These are phyloP conservation scores for Pterocarpus santalinus DNA, from an alignment of 306 rosid genomes.

Conservation along the genomic window DNA sequence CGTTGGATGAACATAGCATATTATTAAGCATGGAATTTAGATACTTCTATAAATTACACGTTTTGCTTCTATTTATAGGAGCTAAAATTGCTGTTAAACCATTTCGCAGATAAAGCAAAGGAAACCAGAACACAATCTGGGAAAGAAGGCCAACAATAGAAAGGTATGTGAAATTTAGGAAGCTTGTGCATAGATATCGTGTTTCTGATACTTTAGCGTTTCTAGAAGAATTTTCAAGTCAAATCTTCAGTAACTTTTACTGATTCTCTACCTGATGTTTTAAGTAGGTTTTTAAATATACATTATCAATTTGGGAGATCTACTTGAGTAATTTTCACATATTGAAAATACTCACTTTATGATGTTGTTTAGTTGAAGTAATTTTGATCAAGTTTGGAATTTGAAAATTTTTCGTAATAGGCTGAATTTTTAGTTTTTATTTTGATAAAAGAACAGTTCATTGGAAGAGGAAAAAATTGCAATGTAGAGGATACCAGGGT, in stretches of 20 bases:
- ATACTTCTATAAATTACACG: background rate
- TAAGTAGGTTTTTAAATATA: background rate
- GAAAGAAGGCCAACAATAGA: constrained; percentile 69
- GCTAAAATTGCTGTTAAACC: constrained; percentile 38
- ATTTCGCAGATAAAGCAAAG: constrained; percentile 83
- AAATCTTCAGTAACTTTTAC: constrained; percentile 21
- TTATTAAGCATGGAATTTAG: background rate
- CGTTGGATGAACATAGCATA: background rate
- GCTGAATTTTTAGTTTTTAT: background rate
- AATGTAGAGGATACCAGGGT: too few species aligned
- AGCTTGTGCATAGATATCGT: constrained; percentile 32
- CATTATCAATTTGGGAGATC: constrained; percentile 25
- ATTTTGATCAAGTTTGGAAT: constrained; percentile 3
- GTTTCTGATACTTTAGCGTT: constrained; percentile 13
- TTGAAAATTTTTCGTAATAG: background rate
- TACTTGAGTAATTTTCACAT: constrained; percentile 6
- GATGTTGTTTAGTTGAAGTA: constrained; percentile 8
- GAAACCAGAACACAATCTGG: constrained; percentile 75
- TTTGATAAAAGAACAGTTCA: background rate
- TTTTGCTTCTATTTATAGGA: constrained; percentile 37
- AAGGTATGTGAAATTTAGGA: constrained; percentile 68
- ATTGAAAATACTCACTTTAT: constrained; percentile 23
- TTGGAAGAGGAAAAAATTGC: background rate
- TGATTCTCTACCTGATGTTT: constrained; percentile 10
- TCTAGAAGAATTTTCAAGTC: constrained; percentile 26